phyloP scores from a whole-genome alignment of 805 yeast genomes.

The Barnettozyma wickerhamii region DNA sequence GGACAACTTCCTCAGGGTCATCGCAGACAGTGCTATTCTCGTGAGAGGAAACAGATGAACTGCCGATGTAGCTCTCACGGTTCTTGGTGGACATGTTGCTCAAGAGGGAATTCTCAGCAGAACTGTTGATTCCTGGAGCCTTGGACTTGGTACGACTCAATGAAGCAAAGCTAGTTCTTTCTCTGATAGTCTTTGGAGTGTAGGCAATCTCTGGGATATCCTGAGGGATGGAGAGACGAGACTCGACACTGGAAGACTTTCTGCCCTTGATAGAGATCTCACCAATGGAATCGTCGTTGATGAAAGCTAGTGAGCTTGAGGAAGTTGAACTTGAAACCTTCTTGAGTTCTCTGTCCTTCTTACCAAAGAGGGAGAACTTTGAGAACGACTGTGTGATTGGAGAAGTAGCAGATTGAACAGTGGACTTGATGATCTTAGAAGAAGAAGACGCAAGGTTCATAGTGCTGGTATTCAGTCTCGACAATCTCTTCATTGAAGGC shows the following conservation, averaged over 20 bases:
- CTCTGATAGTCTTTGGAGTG: slow-evolving; percentile 17
- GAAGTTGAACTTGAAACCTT: slow-evolving; percentile 20
- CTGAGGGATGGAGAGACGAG: neutral
- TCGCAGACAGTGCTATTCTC: slow-evolving; percentile 8
- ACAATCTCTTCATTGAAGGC: slow-evolving; percentile 8
- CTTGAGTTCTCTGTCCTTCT: slow-evolving; percentile 11
- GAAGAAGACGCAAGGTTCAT: slow-evolving; percentile 7
- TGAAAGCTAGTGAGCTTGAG: slow-evolving; percentile 20
- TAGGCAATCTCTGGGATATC: slow-evolving; percentile 22
- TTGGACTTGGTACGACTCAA: neutral
- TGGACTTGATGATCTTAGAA: slow-evolving; percentile 9
- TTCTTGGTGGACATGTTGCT: slow-evolving; percentile 12
- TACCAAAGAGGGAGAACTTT: slow-evolving; percentile 15
- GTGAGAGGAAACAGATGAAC: slow-evolving; percentile 6
- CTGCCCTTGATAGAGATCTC: neutral
- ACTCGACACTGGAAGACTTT: neutral
- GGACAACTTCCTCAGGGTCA: neutral
- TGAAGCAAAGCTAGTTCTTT: slow-evolving; percentile 9
- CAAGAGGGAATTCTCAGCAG: slow-evolving; percentile 2
- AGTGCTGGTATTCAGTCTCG: slow-evolving; percentile 10
- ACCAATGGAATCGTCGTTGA: slow-evolving; percentile 24
- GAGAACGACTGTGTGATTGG: slow-evolving; percentile 23
- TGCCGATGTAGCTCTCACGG: slow-evolving; percentile 18
- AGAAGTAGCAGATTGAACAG: slow-evolving; percentile 17
- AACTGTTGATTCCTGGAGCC: too few species aligned